A percentile compares a stretch with the other conserved stretches of the same genome.
Conservation (phyloP, 371 early-diverging fungal species). For the Paraphysoderma sedebokerense region DNA sequence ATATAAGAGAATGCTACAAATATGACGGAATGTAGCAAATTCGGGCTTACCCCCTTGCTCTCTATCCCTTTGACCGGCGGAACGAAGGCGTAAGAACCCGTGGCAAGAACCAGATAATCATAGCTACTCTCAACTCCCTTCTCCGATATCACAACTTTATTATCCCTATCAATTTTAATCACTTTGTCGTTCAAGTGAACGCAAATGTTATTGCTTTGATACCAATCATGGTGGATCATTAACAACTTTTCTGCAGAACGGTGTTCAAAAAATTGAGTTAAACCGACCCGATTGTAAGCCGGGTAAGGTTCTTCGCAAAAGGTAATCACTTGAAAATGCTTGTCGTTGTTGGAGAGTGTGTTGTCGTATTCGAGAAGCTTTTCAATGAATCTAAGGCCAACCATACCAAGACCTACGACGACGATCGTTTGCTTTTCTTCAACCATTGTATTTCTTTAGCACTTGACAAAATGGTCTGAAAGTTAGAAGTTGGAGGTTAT, state of each 20-base stretch:
- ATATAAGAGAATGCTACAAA: no score
- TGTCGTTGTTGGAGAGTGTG: no score
- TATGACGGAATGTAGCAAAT: no score
- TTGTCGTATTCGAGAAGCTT: conserved; percentile 31
- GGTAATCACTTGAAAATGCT: conserved; percentile 19
- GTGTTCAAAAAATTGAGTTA: conserved; percentile 44
- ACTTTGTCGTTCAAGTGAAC: conserved; percentile 22
- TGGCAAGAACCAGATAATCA: conserved; percentile 38
- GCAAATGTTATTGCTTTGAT: conserved; percentile 21
- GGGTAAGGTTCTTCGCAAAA: conserved; percentile 37
- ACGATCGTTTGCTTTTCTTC: conserved; percentile 15
- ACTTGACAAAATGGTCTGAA: no score
- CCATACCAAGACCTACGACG: conserved; percentile 46
- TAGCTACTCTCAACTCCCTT: conserved; percentile 17
- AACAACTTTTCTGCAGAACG: conserved; percentile 21
- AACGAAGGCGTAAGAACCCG: conserved; percentile 36
- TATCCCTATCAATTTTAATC: conserved; percentile 16
- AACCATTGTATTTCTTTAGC: no score
- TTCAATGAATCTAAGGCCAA: conserved; percentile 42
- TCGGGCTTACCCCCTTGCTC: conserved; percentile 23
- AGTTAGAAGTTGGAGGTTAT: no score
- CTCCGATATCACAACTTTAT: conserved; percentile 15
- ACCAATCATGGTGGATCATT: conserved; percentile 30
- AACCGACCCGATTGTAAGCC: conserved; percentile 38
- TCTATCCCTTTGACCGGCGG: conserved; percentile 24